These are phyloP conservation scores for Ettlia oleoabundans DNA, from an alignment of 139 green algal genomes.

Conservation along the genomic window DNA sequence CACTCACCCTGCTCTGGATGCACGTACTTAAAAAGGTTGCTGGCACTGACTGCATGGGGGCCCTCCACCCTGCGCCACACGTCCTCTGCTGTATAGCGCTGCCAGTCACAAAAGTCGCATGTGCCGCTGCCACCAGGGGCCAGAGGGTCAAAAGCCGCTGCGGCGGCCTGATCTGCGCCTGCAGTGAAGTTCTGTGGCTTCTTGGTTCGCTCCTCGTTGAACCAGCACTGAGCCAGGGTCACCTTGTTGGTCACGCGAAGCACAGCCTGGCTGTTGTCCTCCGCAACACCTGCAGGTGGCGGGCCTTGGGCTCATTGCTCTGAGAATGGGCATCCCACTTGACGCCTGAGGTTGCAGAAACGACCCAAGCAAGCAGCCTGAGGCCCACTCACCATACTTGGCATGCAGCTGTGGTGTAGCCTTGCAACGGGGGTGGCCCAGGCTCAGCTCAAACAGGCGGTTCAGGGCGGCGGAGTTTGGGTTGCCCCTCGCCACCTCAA, in stretches of 20 bases:
- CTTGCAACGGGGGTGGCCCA: constrained; percentile 36
- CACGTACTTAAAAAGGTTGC: constrained; percentile 91
- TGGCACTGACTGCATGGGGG: constrained; percentile 67
- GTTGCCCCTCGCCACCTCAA: constrained; percentile 16
- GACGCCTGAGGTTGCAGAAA: too few species aligned
- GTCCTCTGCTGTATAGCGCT: constrained; percentile 66
- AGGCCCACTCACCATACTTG: constrained; percentile 75
- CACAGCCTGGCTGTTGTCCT: constrained; percentile 70
- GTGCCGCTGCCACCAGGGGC: constrained; percentile 10
- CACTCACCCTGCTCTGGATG: constrained; percentile 46
- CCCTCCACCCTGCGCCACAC: constrained; percentile 66
- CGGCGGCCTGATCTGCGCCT: background rate
- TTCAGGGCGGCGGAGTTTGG: constrained; percentile 1
- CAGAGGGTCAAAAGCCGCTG: constrained; percentile 52
- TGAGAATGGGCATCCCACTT: too few species aligned
- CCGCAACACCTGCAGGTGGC: too few species aligned
- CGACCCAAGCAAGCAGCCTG: too few species aligned
- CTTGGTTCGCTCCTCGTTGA: constrained; percentile 65
- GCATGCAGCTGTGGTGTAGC: constrained; percentile 36
- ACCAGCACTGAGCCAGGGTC: constrained; percentile 48
- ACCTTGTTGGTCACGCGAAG: constrained; percentile 68
- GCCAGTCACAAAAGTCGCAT: constrained; percentile 85
- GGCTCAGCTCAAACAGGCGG: constrained; percentile 24
- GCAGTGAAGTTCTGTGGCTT: constrained; percentile 59
- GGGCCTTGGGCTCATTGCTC: too few species aligned